A percentile compares a stretch with the other conserved stretches of the same genome.
These are phyloP conservation scores for Kingdonia uniflora DNA, from an alignment of 164 flowering plant species.

Conservation along the genomic window DNA sequence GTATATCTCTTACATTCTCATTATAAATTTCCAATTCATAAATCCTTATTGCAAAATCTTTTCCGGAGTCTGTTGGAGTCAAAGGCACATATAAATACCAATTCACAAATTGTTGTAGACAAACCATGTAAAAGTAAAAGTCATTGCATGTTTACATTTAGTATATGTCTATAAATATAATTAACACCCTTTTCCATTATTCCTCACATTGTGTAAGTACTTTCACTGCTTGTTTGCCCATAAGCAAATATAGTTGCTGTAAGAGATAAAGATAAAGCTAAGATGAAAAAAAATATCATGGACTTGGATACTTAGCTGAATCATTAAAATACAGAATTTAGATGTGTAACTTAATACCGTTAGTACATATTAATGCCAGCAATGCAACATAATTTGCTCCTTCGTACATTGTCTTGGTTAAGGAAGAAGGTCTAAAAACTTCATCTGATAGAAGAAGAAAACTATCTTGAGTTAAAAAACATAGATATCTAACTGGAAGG, in stretches of 20 bases:
- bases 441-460: constrained; percentile 14
- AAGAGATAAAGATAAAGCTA: constrained; percentile 1
- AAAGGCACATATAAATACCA: neutral
- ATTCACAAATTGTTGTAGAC: neutral
- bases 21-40: too few relatives aligned
- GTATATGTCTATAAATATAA: constrained; percentile 79
- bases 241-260: constrained; percentile 98
- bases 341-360: too few relatives aligned
- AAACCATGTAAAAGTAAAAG: too few relatives aligned
- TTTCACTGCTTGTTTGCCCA: constrained; percentile 99
- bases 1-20: constrained; percentile 75
- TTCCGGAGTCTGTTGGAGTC: constrained; percentile 61
- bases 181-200: constrained; percentile 88
- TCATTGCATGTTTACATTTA: constrained; percentile 45
- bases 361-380: constrained; percentile 68
- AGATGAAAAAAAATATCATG: neutral
- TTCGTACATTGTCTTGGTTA: too few relatives aligned
- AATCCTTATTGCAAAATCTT: constrained; percentile 78
- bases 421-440: too few relatives aligned
- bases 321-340: too few relatives aligned
- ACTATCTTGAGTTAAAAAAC: neutral
- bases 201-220: constrained; percentile 97
- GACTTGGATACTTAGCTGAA: too few relatives aligned
- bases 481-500: too few relatives aligned
- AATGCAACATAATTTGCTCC: constrained; percentile 89